A percentile compares a stretch with the other conserved stretches of the same genome.
phyloP scores from a whole-genome alignment of 257 asterid species.

The Primulina tabacum region DNA sequence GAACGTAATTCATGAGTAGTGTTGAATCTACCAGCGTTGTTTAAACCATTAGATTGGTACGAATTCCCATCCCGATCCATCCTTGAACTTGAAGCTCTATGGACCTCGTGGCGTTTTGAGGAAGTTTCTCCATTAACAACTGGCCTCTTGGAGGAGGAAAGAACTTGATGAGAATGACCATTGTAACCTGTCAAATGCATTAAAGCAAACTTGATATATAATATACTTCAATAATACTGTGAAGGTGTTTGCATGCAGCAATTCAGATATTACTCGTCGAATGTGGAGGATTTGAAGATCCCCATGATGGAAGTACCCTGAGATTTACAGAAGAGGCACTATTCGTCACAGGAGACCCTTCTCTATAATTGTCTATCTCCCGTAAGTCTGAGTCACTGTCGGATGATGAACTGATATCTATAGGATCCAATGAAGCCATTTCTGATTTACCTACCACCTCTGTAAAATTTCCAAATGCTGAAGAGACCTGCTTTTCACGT shows the following conservation, averaged over 20 bases:
- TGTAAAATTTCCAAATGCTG: conserved; percentile 35
- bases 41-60: conserved; percentile 25
- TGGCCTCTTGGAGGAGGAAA: conserved; percentile 40
- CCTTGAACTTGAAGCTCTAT: conserved; percentile 45
- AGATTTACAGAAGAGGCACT: conserved; percentile 35
- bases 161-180: conserved; percentile 28
- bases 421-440: conserved; percentile 53
- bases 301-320: conserved; percentile 52
- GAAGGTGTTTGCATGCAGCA: conserved; percentile 13
- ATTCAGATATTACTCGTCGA: conserved; percentile 42
- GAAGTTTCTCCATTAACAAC: conserved; percentile 39
- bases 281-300: conserved; percentile 27
- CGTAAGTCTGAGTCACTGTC: conserved; percentile 78
- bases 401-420: conserved; percentile 79
- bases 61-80: conserved; percentile 24
- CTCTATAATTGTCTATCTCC: conserved; percentile 70
- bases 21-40: conserved; percentile 22
- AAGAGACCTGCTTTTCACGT: conserved; percentile 35
- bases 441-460: conserved; percentile 26
- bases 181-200: conserved; percentile 38
- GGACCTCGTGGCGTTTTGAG: conserved; percentile 33
- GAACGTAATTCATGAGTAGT: conserved; percentile 33
- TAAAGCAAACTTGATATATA: conserved; percentile 14
- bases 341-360: conserved; percentile 64
- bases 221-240: conserved; percentile 14